Percentiles rank a stretch among this genome's conserved stretches.
Evolutionary conservation across 108 stramenopile species (phyloP).

Genomic region (Stephanodiscus minutulus): DNA sequence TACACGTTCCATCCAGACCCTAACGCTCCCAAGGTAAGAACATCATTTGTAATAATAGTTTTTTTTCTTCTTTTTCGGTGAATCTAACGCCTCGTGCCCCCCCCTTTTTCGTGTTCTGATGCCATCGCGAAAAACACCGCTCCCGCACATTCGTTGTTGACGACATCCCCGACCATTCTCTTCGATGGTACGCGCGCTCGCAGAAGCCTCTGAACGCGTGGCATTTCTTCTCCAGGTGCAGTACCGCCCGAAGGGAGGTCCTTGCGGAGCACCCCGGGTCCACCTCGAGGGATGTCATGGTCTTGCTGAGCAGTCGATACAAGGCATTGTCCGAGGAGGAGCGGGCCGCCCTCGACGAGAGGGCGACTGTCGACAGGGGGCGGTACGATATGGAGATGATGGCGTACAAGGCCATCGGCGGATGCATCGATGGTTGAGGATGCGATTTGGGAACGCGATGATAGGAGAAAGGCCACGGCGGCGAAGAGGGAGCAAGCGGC

Average conservation of each 20-base stretch:
- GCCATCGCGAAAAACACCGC: no score
- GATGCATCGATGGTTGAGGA: not conserved
- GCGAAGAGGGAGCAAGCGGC: no score
- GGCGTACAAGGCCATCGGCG: not conserved
- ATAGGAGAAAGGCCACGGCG: not conserved
- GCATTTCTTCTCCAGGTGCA: not conserved
- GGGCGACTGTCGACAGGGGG: constrained; percentile 10
- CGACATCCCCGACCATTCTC: not conserved
- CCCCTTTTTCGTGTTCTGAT: no score
- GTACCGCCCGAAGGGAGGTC: no score
- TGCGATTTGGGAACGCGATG: no score
- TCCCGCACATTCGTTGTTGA: no score
- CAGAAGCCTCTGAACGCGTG: not conserved
- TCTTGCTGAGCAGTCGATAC: not conserved
- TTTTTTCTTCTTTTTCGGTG: not conserved
- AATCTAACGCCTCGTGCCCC: not conserved
- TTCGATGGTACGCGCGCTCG: not conserved
- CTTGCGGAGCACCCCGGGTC: not conserved
- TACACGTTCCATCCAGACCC: not conserved
- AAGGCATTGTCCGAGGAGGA: not conserved
- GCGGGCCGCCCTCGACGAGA: not conserved
- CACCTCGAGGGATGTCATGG: not conserved
- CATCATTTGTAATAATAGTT: not conserved
- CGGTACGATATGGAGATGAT: constrained; percentile 19
- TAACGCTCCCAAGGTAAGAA: constrained; percentile 9